A percentile compares a stretch with the other conserved stretches of the same genome.
These are phyloP conservation scores for Madurella fahalii DNA, from an alignment of 2,329 filamentous ascomycete genomes.

Conservation along the genomic window DNA sequence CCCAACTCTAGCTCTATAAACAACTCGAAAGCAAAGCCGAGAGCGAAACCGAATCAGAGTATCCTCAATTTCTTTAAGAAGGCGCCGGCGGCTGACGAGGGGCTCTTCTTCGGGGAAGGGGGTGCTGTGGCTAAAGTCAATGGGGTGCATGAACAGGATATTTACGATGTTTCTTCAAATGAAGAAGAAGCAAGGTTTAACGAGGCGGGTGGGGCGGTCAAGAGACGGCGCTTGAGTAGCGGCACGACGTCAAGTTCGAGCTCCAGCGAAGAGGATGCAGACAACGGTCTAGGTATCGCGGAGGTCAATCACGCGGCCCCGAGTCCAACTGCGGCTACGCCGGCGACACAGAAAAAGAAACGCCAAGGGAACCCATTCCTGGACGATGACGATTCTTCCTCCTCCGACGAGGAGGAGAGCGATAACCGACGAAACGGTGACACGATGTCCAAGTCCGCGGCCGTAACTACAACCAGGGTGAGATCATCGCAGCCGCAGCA, in stretches of 20 bases:
- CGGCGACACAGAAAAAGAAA: constrained; percentile 28
- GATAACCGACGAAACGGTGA: not conserved
- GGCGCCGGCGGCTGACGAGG: constrained; percentile 46
- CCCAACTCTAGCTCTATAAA: not conserved
- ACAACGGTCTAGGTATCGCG: constrained; percentile 13
- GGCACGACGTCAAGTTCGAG: constrained; percentile 31
- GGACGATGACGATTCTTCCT: constrained; percentile 48
- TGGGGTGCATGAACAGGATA: constrained; percentile 12
- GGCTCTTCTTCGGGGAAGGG: constrained; percentile 46
- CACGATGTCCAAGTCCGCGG: not conserved
- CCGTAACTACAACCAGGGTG: constrained; percentile 17
- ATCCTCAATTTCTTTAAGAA: constrained; percentile 76
- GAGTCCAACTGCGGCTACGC: constrained; percentile 12
- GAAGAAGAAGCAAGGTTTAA: constrained; percentile 33
- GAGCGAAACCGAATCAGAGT: constrained; percentile 52
- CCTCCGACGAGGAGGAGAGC: constrained; percentile 22
- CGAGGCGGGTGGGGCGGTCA: constrained; percentile 35
- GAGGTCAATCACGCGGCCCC: no score
- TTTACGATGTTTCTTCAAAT: constrained; percentile 16
- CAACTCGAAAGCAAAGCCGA: constrained; percentile 22
- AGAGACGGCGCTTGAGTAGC: constrained; percentile 31
- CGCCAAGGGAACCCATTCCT: constrained; percentile 58
- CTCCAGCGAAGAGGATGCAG: not conserved
- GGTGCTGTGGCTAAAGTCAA: not conserved
- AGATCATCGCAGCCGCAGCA: constrained; percentile 14